A percentile compares a stretch with the other conserved stretches of the same genome.
phyloP scores from a whole-genome alignment of 2,329 filamentous ascomycete species.

The Madurella mycetomatis region DNA sequence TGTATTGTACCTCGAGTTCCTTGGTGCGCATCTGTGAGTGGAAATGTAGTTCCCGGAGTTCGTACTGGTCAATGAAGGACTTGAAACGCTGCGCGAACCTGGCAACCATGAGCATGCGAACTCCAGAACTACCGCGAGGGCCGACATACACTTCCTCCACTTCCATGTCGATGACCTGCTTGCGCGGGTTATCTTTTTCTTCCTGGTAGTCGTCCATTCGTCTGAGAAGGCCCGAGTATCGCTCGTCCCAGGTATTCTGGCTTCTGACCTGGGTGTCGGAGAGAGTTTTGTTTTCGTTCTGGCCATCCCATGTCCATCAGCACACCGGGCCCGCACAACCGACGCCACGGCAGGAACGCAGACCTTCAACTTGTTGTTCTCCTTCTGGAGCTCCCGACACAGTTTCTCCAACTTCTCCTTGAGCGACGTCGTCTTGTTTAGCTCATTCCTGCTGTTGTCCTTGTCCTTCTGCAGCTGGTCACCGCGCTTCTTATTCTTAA shows the following conservation, averaged over 20 bases:
- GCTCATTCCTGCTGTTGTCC: constrained; percentile 79
- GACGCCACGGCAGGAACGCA: not conserved
- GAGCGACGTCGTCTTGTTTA: constrained; percentile 83
- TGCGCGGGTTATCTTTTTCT: constrained; percentile 77
- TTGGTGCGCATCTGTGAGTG: constrained; percentile 88
- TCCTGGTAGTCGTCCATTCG: constrained; percentile 87
- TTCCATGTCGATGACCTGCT: constrained; percentile 77
- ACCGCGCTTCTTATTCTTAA: constrained; percentile 92
- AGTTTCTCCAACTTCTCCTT: constrained; percentile 98
- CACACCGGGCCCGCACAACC: constrained; percentile 1
- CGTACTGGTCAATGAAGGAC: constrained; percentile 93
- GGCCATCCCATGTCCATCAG: constrained; percentile 19
- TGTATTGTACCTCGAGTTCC: constrained; percentile 90
- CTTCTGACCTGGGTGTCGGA: constrained; percentile 82
- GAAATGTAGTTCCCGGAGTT: constrained; percentile 90
- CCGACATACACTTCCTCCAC: constrained; percentile 76
- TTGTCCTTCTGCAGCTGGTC: constrained; percentile 96
- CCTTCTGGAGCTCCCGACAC: constrained; percentile 87
- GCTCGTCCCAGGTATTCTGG: constrained; percentile 77
- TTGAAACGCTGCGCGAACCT: constrained; percentile 86
- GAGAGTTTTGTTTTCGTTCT: constrained; percentile 91
- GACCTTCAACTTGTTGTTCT: constrained; percentile 98
- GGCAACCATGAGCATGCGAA: constrained; percentile 38
- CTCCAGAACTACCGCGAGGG: constrained; percentile 6
- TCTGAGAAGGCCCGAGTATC: constrained; percentile 72